Base-by-base conservation (phyloP, 345 rosid genomes). In the Dovyalis caffra region DNA sequence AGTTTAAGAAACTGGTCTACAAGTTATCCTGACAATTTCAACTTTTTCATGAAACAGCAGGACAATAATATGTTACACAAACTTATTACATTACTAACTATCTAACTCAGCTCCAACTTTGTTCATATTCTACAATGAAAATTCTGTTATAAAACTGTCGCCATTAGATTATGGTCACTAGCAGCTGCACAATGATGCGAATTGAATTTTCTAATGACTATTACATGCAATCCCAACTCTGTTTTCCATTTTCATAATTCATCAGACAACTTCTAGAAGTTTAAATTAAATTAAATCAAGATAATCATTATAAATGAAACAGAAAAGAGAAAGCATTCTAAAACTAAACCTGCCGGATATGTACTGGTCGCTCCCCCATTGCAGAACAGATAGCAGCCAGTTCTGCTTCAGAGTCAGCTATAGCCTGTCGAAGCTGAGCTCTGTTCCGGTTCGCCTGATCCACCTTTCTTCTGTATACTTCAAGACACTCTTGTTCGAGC, bases 391-490 rank as follows among this genome's bases (percentile, higher is more conserved):
- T 88, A 31, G 94, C 83, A 28, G 98, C 99, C 25, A 96, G 88
- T 75, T 96, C 86, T 3, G 99, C 97, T 86, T 96, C 98, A 74
- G 89, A 82, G 69, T 93, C 98, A 64, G 97, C 98, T 47, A 93
- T 93, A 2, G 85, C 81, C 81, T 88, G 92, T 64, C 98, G 79
- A n/a, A 96, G 84, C 83, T 87, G 93, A 78, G 97, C 98, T 82
- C 98, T 89, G 75, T 86, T 87, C 56, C 76, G 85, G 74, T 92
- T 96, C 23, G 98, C 97, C 74, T 83, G 90, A 75, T 96, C 97
- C 43, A 96, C 98, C 85, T 90, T 96, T 78, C 97, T 84, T 83
- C 97, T 88, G 78, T 95, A 95, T 2, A 93, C 99, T 83, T 95
- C 91, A 43, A 93, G 87, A 79, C 99, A 95, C 78, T 95, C 98